Conservation (phyloP, 1,139 yeast genomes). For the Hanseniaspora uvarum region DNA sequence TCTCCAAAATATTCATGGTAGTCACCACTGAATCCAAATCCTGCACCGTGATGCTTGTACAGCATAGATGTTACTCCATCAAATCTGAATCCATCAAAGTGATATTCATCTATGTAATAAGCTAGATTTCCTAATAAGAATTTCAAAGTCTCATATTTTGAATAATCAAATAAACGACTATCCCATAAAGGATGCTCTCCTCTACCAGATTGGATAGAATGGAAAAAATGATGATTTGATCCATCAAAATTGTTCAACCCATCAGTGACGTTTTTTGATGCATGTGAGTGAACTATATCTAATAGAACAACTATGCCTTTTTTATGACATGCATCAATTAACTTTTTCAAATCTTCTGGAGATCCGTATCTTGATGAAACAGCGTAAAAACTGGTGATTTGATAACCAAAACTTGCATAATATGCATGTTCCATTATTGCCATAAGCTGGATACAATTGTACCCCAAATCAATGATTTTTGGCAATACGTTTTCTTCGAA, state of each 20-base stretch:
- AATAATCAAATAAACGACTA: conserved; percentile 82
- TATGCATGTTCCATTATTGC: conserved; percentile 98
- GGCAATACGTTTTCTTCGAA: conserved; percentile 75
- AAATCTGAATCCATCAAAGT: conserved; percentile 90
- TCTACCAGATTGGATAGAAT: conserved; percentile 54
- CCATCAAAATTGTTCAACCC: conserved; percentile 93
- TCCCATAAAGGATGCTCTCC: conserved; percentile 94
- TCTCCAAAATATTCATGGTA: conserved; percentile 77
- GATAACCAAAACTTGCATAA: conserved; percentile 95
- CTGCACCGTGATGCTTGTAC: conserved; percentile 83
- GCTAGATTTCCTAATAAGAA: conserved; percentile 81
- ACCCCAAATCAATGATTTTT: conserved; percentile 72
- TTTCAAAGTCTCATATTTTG: conserved; percentile 79
- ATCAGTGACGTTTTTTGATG: conserved; percentile 86
- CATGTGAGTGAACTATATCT: conserved; percentile 93
- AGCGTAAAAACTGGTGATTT: conserved; percentile 86
- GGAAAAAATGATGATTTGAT: conserved; percentile 89
- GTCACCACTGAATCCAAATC: conserved; percentile 79
- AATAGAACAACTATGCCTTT: conserved; percentile 76
- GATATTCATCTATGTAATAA: conserved; percentile 69
- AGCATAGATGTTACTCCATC: conserved; percentile 96
- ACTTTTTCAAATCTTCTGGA: conserved; percentile 85
- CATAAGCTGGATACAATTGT: conserved; percentile 90
- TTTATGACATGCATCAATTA: conserved; percentile 84
- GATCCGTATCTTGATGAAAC: conserved; percentile 82